Evolutionary conservation across 768 basidiomycete species (phyloP).

Genomic region (Lepiota brunneoincarnata): DNA sequence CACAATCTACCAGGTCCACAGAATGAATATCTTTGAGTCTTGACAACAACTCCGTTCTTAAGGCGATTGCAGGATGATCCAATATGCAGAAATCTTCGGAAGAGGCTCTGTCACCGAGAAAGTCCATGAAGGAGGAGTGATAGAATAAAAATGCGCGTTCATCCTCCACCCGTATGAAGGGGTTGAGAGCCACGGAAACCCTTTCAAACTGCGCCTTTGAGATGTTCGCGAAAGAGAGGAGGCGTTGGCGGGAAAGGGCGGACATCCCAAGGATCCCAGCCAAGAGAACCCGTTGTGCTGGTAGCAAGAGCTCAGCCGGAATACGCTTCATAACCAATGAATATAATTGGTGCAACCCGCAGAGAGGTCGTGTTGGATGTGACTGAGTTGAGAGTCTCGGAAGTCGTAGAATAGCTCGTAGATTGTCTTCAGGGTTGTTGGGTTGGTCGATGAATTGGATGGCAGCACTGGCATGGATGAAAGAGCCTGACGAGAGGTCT

Average conservation of each 20-base stretch:
- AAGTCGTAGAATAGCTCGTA: background rate
- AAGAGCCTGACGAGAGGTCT: constrained; percentile 3
- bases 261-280: background rate
- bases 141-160: background rate
- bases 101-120: background rate
- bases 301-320: background rate
- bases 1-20: background rate
- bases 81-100: background rate
- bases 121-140: background rate
- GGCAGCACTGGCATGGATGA: background rate
- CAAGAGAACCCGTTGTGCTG: background rate
- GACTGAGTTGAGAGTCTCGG: too few species aligned
- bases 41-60: background rate
- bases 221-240: background rate
- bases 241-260: background rate
- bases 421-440: background rate
- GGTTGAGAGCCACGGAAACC: background rate
- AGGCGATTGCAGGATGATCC: background rate
- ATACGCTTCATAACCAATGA: background rate
- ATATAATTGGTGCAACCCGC: background rate
- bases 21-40: background rate
- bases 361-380: too few species aligned
- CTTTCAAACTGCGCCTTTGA: background rate
- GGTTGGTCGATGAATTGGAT: constrained; percentile 8
- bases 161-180: background rate